Conservation (phyloP, 2,329 filamentous ascomycete genomes). For the Arachnomyces sp. region DNA sequence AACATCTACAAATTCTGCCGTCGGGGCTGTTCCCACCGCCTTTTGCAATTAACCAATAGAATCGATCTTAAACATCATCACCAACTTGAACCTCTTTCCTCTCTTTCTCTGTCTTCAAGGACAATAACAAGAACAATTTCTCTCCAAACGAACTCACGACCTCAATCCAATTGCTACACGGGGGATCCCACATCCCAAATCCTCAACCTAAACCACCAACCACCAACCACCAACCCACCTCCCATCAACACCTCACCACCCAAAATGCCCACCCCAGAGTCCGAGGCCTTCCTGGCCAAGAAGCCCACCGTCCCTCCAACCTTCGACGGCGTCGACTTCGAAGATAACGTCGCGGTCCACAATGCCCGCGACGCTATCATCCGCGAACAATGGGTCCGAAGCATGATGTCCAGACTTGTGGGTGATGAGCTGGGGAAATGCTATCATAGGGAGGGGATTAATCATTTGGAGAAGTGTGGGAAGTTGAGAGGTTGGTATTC, state of each 20-base stretch:
- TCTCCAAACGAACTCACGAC: no score
- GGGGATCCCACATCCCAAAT: constrained; percentile 12
- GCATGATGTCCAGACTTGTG: constrained; percentile 61
- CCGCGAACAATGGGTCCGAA: constrained; percentile 61
- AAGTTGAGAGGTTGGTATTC: constrained; percentile 52
- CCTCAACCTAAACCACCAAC: constrained; percentile 4
- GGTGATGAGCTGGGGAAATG: constrained; percentile 62
- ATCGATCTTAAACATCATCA: no score
- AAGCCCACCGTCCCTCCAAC: constrained; percentile 60
- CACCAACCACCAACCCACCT: constrained; percentile 6
- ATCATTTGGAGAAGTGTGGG: constrained; percentile 62
- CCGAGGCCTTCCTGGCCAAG: constrained; percentile 55
- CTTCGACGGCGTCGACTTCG: constrained; percentile 61
- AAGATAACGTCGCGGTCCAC: constrained; percentile 56
- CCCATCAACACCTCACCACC: not conserved
- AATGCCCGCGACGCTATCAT: constrained; percentile 59
- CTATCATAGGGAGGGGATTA: constrained; percentile 58
- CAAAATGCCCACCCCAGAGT: constrained; percentile 59
- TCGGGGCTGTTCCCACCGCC: no score
- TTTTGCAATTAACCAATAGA: no score
- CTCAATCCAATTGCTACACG: no score
- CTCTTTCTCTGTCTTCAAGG: no score
- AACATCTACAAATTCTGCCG: constrained; percentile 21
- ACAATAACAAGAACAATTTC: no score
- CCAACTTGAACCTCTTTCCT: no score